These are phyloP conservation scores for Flaveria sonorensis DNA, from an alignment of 129 eudicot genomes.

Conservation along the genomic window DNA sequence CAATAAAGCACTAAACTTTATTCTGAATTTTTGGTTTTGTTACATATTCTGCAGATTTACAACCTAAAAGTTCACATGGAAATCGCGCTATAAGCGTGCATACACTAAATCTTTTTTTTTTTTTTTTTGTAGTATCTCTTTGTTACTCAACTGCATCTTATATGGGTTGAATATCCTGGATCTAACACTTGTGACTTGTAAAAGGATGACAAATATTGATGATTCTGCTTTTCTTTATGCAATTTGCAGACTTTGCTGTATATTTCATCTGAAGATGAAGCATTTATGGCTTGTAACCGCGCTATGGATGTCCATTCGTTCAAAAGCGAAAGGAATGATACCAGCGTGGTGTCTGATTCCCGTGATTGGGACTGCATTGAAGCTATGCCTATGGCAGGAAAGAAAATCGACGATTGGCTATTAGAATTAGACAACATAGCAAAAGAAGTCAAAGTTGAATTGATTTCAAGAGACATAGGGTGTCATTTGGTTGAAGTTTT, in stretches of 20 bases:
- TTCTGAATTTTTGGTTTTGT: not conserved
- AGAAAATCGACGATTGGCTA: conserved; percentile 67
- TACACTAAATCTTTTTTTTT: not conserved
- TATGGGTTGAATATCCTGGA: not conserved
- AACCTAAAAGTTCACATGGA: not conserved
- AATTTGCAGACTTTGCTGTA: conserved; percentile 68
- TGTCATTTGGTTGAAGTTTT: conserved; percentile 79
- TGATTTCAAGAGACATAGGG: conserved; percentile 80
- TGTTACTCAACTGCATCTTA: too few species aligned
- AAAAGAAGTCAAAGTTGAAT: conserved; percentile 73
- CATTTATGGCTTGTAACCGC: conserved; percentile 65
- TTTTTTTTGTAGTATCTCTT: not conserved
- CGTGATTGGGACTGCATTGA: conserved; percentile 55
- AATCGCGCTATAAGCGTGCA: not conserved
- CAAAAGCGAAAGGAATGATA: conserved; percentile 54
- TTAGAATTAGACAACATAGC: conserved; percentile 72
- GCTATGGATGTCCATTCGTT: conserved; percentile 61
- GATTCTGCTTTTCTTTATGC: conserved; percentile 12
- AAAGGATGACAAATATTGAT: not conserved
- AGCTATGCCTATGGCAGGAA: conserved; percentile 68
- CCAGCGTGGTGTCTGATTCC: conserved; percentile 18
- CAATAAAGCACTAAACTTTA: conserved; percentile 19
- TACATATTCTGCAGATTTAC: not conserved
- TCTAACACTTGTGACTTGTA: not conserved
- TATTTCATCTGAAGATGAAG: conserved; percentile 88